phyloP scores from a whole-genome alignment of 495 filamentous ascomycete genomes.

The Ascodesmis nigricans region DNA sequence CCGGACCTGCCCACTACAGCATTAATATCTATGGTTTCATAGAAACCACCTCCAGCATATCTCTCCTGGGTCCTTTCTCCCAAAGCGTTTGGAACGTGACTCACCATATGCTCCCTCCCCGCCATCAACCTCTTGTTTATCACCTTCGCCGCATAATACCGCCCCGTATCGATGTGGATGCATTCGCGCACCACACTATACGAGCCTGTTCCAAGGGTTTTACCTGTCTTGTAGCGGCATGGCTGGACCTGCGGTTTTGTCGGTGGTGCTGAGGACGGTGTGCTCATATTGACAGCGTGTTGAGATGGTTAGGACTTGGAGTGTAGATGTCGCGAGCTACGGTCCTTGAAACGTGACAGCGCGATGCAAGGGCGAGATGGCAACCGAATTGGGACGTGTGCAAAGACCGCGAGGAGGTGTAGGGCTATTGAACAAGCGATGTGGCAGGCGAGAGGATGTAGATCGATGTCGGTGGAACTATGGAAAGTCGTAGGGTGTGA shows the following conservation, averaged over 20 bases:
- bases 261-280: not conserved
- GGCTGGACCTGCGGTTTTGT: conserved; percentile 44
- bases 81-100: not conserved
- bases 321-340: conserved; percentile 5
- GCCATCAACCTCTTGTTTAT: conserved; percentile 98
- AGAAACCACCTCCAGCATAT: not conserved
- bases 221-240: conserved; percentile 92
- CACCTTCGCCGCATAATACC: conserved; percentile 97
- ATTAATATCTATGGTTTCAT: too few relatives aligned
- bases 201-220: conserved; percentile 84
- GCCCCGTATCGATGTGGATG: conserved; percentile 91
- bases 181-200: conserved; percentile 99
- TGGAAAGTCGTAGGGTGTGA: too few relatives aligned
- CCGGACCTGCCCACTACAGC: conserved; percentile 44
- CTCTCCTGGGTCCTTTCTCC: not conserved
- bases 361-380: too few relatives aligned
- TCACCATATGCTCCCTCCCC: conserved; percentile 92
- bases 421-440: too few relatives aligned
- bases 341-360: conserved; percentile 2
- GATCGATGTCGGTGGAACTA: too few relatives aligned
- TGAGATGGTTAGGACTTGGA: not conserved
- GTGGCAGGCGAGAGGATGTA: too few relatives aligned
- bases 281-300: conserved; percentile 1
- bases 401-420: too few relatives aligned
- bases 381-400: too few relatives aligned